Evolutionary conservation across 2,329 filamentous ascomycete genomes (phyloP).

Genomic region (Hirsutella rhossiliensis): DNA sequence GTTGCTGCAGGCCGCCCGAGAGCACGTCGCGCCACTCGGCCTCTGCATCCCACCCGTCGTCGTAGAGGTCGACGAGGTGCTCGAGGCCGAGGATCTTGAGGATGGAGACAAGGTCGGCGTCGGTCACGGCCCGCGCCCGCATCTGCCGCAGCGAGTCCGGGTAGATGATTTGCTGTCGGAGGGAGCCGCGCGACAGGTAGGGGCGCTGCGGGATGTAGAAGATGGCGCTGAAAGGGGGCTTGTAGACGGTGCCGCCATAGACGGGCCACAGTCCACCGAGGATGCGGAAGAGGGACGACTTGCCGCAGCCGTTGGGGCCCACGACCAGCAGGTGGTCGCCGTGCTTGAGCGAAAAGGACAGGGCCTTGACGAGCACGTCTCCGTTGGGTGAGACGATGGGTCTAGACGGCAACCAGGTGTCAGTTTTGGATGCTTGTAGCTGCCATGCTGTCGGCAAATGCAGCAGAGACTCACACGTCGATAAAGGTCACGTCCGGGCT

Average conservation of each 20-base stretch:
- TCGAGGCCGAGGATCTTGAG: constrained; percentile 73
- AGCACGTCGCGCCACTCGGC: constrained; percentile 95
- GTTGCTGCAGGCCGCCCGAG: constrained; percentile 85
- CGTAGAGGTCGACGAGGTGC: constrained; percentile 65
- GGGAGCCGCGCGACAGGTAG: constrained; percentile 78
- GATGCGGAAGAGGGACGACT: constrained; percentile 92
- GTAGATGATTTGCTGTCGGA: constrained; percentile 96
- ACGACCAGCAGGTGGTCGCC: constrained; percentile 91
- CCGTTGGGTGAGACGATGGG: constrained; percentile 96
- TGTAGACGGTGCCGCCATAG: constrained; percentile 86
- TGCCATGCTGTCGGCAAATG: too few species aligned
- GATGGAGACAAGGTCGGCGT: constrained; percentile 66
- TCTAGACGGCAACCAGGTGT: constrained; percentile 15
- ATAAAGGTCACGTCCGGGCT: constrained; percentile 75
- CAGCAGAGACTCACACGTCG: constrained; percentile 47
- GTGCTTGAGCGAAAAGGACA: constrained; percentile 77
- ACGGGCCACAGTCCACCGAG: constrained; percentile 95
- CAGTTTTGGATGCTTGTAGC: neutral
- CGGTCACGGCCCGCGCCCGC: constrained; percentile 71
- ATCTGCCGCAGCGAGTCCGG: constrained; percentile 82
- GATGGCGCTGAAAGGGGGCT: constrained; percentile 84
- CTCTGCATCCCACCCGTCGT: constrained; percentile 78
- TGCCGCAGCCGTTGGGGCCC: constrained; percentile 93
- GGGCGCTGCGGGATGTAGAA: constrained; percentile 97
- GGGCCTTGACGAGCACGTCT: constrained; percentile 73